A percentile compares a stretch with the other conserved stretches of the same genome.
Evolutionary conservation across 2,329 filamentous ascomycete genomes (phyloP).

Genomic region (Hymenoscyphus repandus): DNA sequence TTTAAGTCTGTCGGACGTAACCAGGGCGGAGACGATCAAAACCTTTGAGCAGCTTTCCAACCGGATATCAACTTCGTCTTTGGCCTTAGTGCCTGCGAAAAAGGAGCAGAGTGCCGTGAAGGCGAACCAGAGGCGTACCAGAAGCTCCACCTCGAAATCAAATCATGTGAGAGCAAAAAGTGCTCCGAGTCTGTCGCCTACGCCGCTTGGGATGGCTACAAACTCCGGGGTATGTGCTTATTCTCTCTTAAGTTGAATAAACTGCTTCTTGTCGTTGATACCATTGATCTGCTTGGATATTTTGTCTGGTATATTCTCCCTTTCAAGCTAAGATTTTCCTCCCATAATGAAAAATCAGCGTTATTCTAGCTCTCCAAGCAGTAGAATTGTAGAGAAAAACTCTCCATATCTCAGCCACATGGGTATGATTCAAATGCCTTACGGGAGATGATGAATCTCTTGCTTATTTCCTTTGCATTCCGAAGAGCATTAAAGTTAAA

Average conservation of each 20-base stretch:
- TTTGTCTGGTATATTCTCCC: no score
- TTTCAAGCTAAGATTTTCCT: no score
- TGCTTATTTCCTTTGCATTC: no score
- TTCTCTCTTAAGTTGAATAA: background rate
- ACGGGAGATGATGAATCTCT: no score
- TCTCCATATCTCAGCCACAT: no score
- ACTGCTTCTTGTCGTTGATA: background rate
- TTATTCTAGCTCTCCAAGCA: no score
- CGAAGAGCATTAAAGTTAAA: no score
- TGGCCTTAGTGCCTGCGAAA: conserved; percentile 7
- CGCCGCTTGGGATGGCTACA: conserved; percentile 22
- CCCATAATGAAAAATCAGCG: no score
- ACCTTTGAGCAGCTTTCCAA: conserved; percentile 44
- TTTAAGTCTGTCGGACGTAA: conserved; percentile 42
- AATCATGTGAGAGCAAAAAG: conserved; percentile 18
- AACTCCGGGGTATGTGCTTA: conserved; percentile 16
- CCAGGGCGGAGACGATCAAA: conserved; percentile 43
- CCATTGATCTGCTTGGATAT: background rate
- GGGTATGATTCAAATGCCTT: no score
- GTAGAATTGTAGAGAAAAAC: no score
- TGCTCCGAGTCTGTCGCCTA: conserved; percentile 16
- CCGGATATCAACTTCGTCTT: conserved; percentile 28
- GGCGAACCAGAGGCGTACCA: background rate
- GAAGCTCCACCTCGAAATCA: conserved; percentile 3
- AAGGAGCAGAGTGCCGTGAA: conserved; percentile 9